These are phyloP conservation scores for Calycina herbarum DNA, from an alignment of 2,329 filamentous ascomycete genomes.

Conservation along the genomic window DNA sequence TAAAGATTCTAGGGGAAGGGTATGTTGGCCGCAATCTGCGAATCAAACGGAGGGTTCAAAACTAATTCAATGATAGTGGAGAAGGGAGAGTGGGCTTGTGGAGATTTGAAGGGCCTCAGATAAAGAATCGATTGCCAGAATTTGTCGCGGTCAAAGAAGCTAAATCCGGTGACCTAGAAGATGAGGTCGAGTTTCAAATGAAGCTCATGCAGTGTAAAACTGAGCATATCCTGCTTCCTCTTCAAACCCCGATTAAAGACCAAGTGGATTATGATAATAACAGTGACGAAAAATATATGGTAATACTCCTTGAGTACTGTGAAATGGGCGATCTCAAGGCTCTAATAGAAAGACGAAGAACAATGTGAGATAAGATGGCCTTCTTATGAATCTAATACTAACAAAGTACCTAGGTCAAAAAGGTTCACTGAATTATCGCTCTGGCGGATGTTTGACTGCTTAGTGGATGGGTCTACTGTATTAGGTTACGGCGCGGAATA, in stretches of 20 bases:
- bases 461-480: conserved; percentile 8
- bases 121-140: neutral
- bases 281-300: neutral
- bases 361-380: neutral
- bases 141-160: neutral
- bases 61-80: neutral
- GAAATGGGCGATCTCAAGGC: neutral
- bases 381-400: neutral
- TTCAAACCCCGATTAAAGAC: no score
- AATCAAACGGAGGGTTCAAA: neutral
- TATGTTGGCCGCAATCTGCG: neutral
- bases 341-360: neutral
- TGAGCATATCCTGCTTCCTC: no score
- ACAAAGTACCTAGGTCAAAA: neutral
- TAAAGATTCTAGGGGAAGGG: neutral
- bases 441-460: conserved; percentile 10
- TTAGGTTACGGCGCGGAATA: neutral
- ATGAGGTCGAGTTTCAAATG: no score
- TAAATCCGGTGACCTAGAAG: no score
- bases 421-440: conserved; percentile 8
- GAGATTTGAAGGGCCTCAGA: neutral
- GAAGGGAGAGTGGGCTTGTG: neutral
- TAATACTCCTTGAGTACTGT: neutral
- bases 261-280: neutral
- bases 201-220: no score